Percentiles rank a stretch among this genome's conserved stretches.
phyloP scores from a whole-genome alignment of 352 stramenopile species.

The Peronospora belbahrii region DNA sequence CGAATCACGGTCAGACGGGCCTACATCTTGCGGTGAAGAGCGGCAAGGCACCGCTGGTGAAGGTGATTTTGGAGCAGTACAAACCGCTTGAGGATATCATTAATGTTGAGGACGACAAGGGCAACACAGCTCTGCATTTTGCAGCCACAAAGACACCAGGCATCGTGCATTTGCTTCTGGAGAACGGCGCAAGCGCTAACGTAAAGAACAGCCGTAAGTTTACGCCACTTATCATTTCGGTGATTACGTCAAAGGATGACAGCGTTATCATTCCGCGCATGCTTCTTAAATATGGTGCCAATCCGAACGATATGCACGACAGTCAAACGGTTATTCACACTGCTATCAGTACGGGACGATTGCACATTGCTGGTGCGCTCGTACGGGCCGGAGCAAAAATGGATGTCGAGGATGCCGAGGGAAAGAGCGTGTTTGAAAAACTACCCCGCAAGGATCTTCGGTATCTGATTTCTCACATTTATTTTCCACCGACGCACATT shows the following conservation, averaged over 20 bases:
- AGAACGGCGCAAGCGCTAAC: slow-evolving; percentile 71
- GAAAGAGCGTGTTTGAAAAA: slow-evolving; percentile 83
- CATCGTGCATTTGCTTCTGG: slow-evolving; percentile 77
- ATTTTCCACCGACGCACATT: slow-evolving; percentile 84
- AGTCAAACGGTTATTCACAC: slow-evolving; percentile 84
- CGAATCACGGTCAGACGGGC: slow-evolving; percentile 79
- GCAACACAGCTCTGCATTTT: slow-evolving; percentile 83
- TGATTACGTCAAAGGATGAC: slow-evolving; percentile 82
- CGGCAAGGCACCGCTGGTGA: slow-evolving; percentile 72
- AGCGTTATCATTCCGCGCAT: slow-evolving; percentile 80
- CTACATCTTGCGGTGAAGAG: slow-evolving; percentile 80
- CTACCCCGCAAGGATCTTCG: slow-evolving; percentile 61
- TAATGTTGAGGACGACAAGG: slow-evolving; percentile 83
- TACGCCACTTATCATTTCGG: slow-evolving; percentile 79
- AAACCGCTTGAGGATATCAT: slow-evolving; percentile 72
- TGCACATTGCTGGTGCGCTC: slow-evolving; percentile 74
- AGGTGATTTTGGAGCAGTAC: slow-evolving; percentile 78
- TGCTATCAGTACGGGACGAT: slow-evolving; percentile 45
- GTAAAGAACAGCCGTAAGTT: slow-evolving; percentile 84
- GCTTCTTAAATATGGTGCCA: slow-evolving; percentile 82
- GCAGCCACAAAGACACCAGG: slow-evolving; percentile 77
- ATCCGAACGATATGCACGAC: slow-evolving; percentile 87
- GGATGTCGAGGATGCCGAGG: slow-evolving; percentile 80
- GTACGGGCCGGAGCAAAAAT: slow-evolving; percentile 81
- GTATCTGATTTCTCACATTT: slow-evolving; percentile 73